Conservation (phyloP, 768 basidiomycete species). For the Hortiboletus flavorubellus region DNA sequence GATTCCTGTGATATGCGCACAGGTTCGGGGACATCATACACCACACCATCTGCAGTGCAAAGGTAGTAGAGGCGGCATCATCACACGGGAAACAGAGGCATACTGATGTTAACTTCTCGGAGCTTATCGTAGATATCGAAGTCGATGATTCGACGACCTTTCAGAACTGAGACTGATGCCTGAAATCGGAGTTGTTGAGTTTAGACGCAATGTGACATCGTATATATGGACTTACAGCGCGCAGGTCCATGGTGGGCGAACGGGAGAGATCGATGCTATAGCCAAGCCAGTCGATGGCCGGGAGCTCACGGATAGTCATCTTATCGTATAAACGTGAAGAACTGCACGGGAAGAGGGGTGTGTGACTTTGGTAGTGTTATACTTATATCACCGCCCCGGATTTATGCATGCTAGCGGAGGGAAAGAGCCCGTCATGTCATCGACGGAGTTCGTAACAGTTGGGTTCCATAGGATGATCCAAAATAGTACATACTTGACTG, state of each 20-base stretch:
- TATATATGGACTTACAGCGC: neutral
- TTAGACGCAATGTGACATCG: neutral
- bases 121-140: neutral
- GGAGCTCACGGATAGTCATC: conserved; percentile 5
- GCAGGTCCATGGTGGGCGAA: conserved; percentile 8
- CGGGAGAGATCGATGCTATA: conserved; percentile 10
- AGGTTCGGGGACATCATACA: neutral
- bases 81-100: neutral
- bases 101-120: neutral
- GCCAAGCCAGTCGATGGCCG: conserved; percentile 10
- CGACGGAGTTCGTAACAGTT: too few relatives aligned
- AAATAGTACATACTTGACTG: too few relatives aligned
- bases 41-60: neutral
- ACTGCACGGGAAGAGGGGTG: neutral
- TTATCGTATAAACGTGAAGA: neutral
- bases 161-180: neutral
- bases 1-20: neutral
- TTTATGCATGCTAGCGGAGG: too few relatives aligned
- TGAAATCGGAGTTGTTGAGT: neutral
- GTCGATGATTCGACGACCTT: conserved; percentile 3
- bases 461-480: too few relatives aligned
- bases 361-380: neutral
- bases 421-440: too few relatives aligned
- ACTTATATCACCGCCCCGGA: neutral
- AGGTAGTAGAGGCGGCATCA: neutral